Evolutionary conservation across 148 eudicot species (phyloP).

Genomic region (Amaranthus hypochondriacus): DNA sequence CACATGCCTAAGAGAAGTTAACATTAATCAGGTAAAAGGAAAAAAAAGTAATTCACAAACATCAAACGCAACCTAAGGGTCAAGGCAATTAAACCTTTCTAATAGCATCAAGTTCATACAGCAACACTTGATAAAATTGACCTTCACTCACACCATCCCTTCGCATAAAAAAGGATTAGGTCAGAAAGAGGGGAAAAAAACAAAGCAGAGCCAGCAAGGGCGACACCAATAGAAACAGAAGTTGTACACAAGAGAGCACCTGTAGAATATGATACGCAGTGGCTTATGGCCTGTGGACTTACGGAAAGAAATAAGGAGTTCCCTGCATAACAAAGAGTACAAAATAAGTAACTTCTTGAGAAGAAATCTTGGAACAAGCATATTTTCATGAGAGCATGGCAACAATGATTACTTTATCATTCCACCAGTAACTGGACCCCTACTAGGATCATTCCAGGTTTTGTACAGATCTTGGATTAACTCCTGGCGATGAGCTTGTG

Average conservation of each 20-base stretch:
- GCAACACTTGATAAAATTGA: constrained; percentile 76
- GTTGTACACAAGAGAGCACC: constrained; percentile 30
- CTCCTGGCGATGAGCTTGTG: constrained; percentile 79
- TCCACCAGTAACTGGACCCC: constrained; percentile 59
- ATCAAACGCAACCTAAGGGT: not conserved
- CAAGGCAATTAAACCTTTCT: constrained; percentile 42
- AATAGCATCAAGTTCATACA: constrained; percentile 74
- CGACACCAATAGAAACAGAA: not conserved
- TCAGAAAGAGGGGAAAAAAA: not conserved
- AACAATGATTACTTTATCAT: constrained; percentile 54
- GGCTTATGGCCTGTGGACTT: constrained; percentile 69
- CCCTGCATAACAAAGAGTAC: constrained; percentile 37
- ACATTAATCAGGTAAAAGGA: not conserved
- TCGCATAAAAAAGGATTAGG: not conserved
- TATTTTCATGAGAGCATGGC: not conserved
- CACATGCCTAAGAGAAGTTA: constrained; percentile 54
- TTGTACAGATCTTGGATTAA: constrained; percentile 65
- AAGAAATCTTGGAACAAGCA: not conserved
- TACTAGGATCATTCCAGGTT: constrained; percentile 59
- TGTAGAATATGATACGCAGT: constrained; percentile 76
- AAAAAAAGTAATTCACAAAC: not conserved
- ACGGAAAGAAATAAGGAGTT: constrained; percentile 73
- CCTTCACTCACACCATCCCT: constrained; percentile 95
- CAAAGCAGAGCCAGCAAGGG: not conserved
- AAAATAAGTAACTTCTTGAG: not conserved